Conservation (phyloP, 2,329 filamentous ascomycete genomes). For the Lachnellula arida region DNA sequence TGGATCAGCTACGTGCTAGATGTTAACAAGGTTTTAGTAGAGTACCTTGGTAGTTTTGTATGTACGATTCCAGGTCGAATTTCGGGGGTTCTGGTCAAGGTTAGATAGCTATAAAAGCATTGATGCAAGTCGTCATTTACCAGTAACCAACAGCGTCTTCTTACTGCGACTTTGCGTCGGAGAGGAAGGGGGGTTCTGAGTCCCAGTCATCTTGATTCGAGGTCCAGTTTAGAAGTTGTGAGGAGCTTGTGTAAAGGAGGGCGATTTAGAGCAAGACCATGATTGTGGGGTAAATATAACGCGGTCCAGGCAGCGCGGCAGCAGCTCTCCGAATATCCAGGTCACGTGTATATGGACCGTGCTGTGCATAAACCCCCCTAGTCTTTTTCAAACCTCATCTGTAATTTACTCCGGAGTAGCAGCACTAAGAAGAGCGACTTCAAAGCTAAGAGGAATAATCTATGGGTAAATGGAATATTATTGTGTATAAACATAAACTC, state of each 20-base stretch:
- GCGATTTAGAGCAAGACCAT: background rate
- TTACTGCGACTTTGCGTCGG: conserved; percentile 19
- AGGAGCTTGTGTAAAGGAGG: background rate
- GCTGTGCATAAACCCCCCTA: too few relatives aligned
- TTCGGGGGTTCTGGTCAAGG: conserved; percentile 53
- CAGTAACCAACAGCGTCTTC: conserved; percentile 17
- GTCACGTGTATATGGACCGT: background rate
- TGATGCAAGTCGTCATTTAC: conserved; percentile 6
- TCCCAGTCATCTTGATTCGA: conserved; percentile 14
- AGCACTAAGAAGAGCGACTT: too few relatives aligned
- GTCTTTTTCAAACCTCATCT: too few relatives aligned
- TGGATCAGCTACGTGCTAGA: background rate
- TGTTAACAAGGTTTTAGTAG: background rate
- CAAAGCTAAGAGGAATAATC: too few relatives aligned
- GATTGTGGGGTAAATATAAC: conserved; percentile 5
- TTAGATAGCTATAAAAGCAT: conserved; percentile 2
- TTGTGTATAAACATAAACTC: background rate
- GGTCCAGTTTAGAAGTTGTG: background rate
- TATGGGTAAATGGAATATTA: background rate
- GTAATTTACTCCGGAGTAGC: too few relatives aligned
- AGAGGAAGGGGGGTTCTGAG: conserved; percentile 12
- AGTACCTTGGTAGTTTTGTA: conserved; percentile 79
- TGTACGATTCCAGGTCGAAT: conserved; percentile 86
- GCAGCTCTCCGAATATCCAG: background rate
- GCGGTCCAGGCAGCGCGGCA: background rate